phyloP scores from a whole-genome alignment of 202 grass and related monocot species.

The Saccharum hybrid region DNA sequence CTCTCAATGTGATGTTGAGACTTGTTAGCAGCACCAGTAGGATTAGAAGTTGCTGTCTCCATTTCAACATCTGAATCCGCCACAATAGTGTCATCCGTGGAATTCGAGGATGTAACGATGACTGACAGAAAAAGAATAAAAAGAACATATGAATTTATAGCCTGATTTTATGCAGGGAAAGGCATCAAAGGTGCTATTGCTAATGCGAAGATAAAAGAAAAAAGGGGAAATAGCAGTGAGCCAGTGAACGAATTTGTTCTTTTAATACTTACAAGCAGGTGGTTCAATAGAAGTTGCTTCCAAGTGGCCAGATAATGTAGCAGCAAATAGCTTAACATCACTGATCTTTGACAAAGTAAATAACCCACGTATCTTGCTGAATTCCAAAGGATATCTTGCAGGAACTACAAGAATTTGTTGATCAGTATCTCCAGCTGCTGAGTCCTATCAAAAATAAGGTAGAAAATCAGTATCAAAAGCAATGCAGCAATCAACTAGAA shows the following conservation, averaged over 20 bases:
- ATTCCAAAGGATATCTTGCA: conserved; percentile 67
- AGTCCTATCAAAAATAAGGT: conserved; percentile 59
- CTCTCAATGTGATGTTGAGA: conserved; percentile 43
- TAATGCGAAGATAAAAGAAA: conserved; percentile 22
- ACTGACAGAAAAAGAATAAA: conserved; percentile 53
- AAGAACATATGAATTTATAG: conserved; percentile 8
- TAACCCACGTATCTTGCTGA: conserved; percentile 61
- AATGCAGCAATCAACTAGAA: conserved; percentile 23
- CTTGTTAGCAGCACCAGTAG: conserved; percentile 35
- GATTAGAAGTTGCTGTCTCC: conserved; percentile 74
- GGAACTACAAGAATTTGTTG: conserved; percentile 86
- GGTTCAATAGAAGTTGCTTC: conserved; percentile 78
- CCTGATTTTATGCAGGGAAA: neutral
- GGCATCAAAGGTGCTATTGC: neutral
- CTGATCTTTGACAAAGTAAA: conserved; percentile 80
- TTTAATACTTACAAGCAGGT: conserved; percentile 77
- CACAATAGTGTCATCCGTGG: conserved; percentile 88
- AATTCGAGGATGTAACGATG: conserved; percentile 81
- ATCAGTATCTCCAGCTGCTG: conserved; percentile 62
- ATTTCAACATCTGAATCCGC: conserved; percentile 85
- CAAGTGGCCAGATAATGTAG: conserved; percentile 69
- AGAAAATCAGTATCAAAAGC: conserved; percentile 17
- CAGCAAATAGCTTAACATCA: conserved; percentile 83
- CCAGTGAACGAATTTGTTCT: neutral
- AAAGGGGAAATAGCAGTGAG: neutral